Evolutionary conservation across 208 protist genomes (phyloP).

Genomic region (Acanthamoeba castellanii): DNA sequence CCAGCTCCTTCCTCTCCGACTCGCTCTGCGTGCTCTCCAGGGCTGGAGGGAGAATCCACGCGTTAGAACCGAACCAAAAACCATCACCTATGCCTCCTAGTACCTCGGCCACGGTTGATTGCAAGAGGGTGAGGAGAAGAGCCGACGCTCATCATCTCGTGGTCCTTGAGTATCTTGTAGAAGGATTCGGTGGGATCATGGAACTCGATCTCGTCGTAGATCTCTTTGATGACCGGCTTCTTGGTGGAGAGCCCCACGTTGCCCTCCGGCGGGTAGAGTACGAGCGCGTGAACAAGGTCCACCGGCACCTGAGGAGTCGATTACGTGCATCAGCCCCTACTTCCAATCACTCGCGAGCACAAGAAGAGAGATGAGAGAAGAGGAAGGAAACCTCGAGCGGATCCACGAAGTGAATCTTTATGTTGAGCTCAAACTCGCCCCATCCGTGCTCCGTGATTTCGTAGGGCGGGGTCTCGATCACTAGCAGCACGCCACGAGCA

Average conservation of each 20-base stretch:
- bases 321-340: background rate
- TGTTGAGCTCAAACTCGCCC: conserved; percentile 84
- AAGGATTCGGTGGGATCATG: conserved; percentile 59
- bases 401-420: conserved; percentile 81
- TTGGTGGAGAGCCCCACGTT: conserved; percentile 9
- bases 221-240: conserved; percentile 63
- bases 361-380: conserved; percentile 44
- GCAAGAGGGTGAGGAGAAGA: background rate
- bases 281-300: background rate
- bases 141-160: conserved; percentile 32
- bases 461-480: conserved; percentile 80
- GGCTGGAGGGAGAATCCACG: background rate
- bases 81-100: too few species aligned
- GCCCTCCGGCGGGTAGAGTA: conserved; percentile 42
- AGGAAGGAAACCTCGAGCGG: conserved; percentile 63
- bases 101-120: background rate
- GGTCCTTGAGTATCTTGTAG: conserved; percentile 26
- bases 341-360: background rate
- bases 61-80: background rate
- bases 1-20: conserved; percentile 34
- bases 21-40: conserved; percentile 9
- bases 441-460: conserved; percentile 83
- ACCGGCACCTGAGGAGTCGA: conserved; percentile 11
- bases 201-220: conserved; percentile 73
- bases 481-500: conserved; percentile 51